phyloP scores from a whole-genome alignment of 345 rosid genomes.

The Passiflora organensis region DNA sequence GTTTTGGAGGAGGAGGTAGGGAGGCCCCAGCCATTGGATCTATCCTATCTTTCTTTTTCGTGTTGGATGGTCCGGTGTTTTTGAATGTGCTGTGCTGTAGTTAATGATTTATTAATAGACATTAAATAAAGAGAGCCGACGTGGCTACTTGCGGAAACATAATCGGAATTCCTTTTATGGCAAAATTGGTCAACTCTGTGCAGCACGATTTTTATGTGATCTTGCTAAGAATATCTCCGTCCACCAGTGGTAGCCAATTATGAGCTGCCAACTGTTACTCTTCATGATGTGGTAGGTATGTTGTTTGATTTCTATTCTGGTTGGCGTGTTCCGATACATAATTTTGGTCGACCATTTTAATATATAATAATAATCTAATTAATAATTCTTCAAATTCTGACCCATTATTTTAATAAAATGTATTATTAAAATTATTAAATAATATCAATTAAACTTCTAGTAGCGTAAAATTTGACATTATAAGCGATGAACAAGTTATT shows the following conservation, averaged over 20 bases:
- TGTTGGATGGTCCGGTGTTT: too few relatives aligned
- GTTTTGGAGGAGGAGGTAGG: neutral
- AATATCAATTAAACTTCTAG: too few relatives aligned
- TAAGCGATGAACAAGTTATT: too few relatives aligned
- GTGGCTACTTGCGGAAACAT: too few relatives aligned
- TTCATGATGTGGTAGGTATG: neutral
- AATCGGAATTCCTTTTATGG: neutral
- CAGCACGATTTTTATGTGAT: neutral
- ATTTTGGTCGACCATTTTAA: too few relatives aligned
- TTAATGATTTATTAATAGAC: neutral
- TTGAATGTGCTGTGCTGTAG: neutral
- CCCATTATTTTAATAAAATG: too few relatives aligned
- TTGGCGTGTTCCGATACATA: too few relatives aligned
- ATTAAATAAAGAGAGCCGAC: too few relatives aligned
- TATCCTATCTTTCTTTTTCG: conserved; percentile 2
- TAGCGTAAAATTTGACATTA: too few relatives aligned
- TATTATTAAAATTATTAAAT: too few relatives aligned
- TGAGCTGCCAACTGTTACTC: neutral
- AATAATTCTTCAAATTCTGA: too few relatives aligned
- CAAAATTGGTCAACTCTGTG: conserved; percentile 14
- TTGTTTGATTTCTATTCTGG: neutral
- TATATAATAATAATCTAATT: too few relatives aligned
- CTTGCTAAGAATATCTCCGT: conserved; percentile 2
- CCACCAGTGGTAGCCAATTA: neutral
- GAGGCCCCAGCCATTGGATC: conserved; percentile 21